Evolutionary conservation across 345 rosid species (phyloP), one percentile per base, ranked within the genome.

Genomic region (Eucalyptus erythrocorys): DNA sequence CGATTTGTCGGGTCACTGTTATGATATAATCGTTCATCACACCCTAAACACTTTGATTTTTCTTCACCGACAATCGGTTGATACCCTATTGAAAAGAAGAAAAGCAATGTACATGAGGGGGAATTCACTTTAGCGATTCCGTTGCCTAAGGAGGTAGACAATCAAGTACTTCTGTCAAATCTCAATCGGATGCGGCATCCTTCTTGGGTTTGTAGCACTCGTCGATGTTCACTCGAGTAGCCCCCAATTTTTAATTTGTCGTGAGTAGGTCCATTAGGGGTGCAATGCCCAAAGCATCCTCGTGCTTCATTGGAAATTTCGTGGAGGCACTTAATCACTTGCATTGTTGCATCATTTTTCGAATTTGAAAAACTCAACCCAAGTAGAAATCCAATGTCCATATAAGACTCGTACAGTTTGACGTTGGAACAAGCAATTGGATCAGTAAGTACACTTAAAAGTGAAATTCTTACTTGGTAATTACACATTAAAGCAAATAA

Each of bases 401-500:
- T n/a, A 19, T 17, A 9, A 1, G 2, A 71, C 81, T 8, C 12
- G 9, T 9, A 16, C 1, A 7, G 12, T 32, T 32, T 32, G 79
- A 16, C 12, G 11, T 16, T 13, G 2, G 6, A 68, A 17, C 81
- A 71, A 37, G 43, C 4, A 34, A 34, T 71, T 17, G 43, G 2
- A 43, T 71, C 26, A 13, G 43, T 22, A 71, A 34, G 24, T 71
- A 50, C 13, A 71, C 42, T 8, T 32, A 34, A 59, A 30, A 17
- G 26, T 2, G 7, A 9, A 71, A 34, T 34, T 71, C 43, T 71
- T 34, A 34, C 13, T 5, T 1, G 0, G 13, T 37, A 45, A 1
- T 71, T 19, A 4, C 2, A 0, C 7, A 17, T 14, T 37, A 2
- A 37, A 68, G 14, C 45, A 19, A 21, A 37, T 4, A 37, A 10